phyloP scores from a whole-genome alignment of 148 eudicot genomes.

The Cornus suecica region DNA sequence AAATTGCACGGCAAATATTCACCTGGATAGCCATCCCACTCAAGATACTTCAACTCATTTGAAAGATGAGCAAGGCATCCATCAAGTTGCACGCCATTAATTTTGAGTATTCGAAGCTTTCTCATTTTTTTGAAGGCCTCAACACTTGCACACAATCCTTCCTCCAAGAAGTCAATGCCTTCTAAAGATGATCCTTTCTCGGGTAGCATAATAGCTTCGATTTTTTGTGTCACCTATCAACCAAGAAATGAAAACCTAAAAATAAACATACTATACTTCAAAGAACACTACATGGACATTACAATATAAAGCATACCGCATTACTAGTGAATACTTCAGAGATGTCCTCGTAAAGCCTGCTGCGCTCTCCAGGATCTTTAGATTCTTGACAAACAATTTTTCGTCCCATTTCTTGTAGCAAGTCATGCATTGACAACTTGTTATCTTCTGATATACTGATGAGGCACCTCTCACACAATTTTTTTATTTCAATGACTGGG shows the following conservation, averaged over 20 bases:
- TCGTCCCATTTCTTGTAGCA: neutral
- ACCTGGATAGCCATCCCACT: neutral
- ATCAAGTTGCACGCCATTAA: neutral
- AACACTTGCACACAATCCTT: neutral
- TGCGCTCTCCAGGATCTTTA: neutral
- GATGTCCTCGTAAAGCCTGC: neutral
- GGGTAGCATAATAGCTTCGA: neutral
- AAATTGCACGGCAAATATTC: neutral
- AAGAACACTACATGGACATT: too few relatives aligned
- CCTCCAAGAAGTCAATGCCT: too few relatives aligned
- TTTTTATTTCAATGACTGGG: neutral
- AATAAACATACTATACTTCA: too few relatives aligned
- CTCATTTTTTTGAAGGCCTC: neutral
- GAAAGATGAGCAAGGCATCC: neutral
- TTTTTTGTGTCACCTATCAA: too few relatives aligned
- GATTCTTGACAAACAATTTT: neutral
- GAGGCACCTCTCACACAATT: neutral
- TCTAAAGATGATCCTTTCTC: too few relatives aligned
- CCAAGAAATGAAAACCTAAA: too few relatives aligned
- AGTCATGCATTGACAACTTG: neutral
- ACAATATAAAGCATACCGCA: neutral
- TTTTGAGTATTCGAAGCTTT: neutral
- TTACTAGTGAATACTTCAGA: neutral
- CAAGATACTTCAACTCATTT: neutral
- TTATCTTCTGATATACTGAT: neutral